Conservation (phyloP, 192 early-diverging fungal species). For the Entomortierella chlamydospora region DNA sequence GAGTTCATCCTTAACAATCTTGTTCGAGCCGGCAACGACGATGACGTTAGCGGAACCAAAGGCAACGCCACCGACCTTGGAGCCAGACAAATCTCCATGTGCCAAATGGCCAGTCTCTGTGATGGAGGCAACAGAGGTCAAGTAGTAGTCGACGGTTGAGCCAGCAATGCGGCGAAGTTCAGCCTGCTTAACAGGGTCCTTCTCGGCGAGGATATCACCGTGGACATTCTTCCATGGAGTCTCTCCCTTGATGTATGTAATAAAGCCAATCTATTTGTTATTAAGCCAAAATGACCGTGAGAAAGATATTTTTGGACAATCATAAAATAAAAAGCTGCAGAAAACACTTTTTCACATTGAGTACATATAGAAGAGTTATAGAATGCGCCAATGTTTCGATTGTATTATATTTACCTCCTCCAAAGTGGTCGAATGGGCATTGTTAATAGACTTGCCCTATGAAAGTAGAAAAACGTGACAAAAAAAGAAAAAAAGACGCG, state of each 20-base stretch:
- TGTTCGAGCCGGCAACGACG: conserved; percentile 54
- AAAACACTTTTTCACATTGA: no score
- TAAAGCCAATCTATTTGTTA: conserved; percentile 54
- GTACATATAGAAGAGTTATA: no score
- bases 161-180: conserved; percentile 52
- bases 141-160: conserved; percentile 54
- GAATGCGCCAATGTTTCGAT: no score
- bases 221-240: conserved; percentile 55
- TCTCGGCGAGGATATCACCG: conserved; percentile 34
- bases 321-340: no score
- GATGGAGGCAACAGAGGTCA: conserved; percentile 51
- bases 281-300: no score
- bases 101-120: conserved; percentile 48
- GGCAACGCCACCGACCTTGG: conserved; percentile 51
- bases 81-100: conserved; percentile 47
- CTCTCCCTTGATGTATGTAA: conserved; percentile 56
- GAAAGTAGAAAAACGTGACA: not conserved
- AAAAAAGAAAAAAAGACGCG: not conserved
- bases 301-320: no score
- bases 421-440: conserved; percentile 58
- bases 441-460: conserved; percentile 51
- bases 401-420: conserved; percentile 57
- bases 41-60: conserved; percentile 40
- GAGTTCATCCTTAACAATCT: conserved; percentile 55
- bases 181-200: conserved; percentile 45